Evolutionary conservation across 208 protist genomes (phyloP), one percentile per base, ranked within the genome.

Genomic region (Trypanosoma vivax): DNA sequence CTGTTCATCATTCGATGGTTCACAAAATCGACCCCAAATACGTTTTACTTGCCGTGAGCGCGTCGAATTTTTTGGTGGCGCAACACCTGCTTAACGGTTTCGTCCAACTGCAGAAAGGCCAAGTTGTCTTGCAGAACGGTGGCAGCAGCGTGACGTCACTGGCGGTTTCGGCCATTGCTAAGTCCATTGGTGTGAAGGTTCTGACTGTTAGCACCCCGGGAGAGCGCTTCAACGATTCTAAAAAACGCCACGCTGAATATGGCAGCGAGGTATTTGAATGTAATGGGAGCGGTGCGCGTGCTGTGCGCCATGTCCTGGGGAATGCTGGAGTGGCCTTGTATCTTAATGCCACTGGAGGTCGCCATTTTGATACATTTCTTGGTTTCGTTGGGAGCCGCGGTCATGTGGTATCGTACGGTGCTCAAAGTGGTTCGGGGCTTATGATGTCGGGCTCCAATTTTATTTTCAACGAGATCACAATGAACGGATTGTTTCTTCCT

Each of bases 391-490:
- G 55, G n/a, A 61, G 50, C 1, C 46, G 59, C 13, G 76, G 68
- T 6, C 55, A 84, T 43, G 79, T 83, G 16, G 79, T 91, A n/a
- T 79, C 63, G 10, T 91, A 86, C 51, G 83, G 83, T 41, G 79
- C 83, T 10, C 83, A 91, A 57, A 72, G 80, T 60, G 69, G 83
- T 55, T 72, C 78, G 18, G 83, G 83, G 13, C 43, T 91, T 27
- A 70, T 85, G 43, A 42, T 85, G 35, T 83, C 78, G 13, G 72
- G 73, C 42, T 78, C 70, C 37, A 75, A 62, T 37, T 28, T 86
- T 10, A 91, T 91, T 54, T 79, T 70, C 56, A 83, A 82, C 31
- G 79, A 91, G 59, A 37, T 87, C n/a, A 83, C 79, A 31, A 70
- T 90, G 70, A 41, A 73, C 9, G 83, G 83, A 9, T 65, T 87